Evolutionary conservation across 345 rosid species (phyloP).

Genomic region (Moricandia moricandioides): DNA sequence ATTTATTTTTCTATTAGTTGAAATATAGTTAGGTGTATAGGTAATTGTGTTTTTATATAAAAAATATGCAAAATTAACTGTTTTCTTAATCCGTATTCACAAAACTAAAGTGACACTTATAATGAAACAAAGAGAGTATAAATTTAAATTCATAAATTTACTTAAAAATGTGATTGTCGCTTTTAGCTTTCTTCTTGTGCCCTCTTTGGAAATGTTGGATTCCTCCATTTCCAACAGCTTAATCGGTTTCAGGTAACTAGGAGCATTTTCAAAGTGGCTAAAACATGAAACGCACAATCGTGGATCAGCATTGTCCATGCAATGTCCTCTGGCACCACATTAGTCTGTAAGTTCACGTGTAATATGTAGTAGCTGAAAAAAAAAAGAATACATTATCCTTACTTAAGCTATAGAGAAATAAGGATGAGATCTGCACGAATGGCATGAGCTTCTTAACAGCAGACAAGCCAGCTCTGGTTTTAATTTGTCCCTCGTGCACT

Average conservation of each 20-base stretch:
- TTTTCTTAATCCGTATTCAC: too few relatives aligned
- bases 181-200: neutral
- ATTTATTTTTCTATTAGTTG: too few relatives aligned
- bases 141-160: neutral
- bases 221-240: neutral
- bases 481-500: too few relatives aligned
- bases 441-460: constrained; percentile 5
- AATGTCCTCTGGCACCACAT: neutral
- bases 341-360: neutral
- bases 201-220: neutral
- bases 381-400: neutral
- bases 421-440: constrained; percentile 23
- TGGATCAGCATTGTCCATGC: neutral
- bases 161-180: neutral
- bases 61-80: too few relatives aligned
- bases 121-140: neutral
- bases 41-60: too few relatives aligned
- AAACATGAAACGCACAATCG: neutral
- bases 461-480: constrained; percentile 13
- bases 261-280: neutral
- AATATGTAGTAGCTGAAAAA: neutral
- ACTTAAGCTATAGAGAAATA: neutral
- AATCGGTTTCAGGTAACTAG: neutral
- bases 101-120: too few relatives aligned
- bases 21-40: too few relatives aligned